phyloP scores from a whole-genome alignment of 2,329 filamentous ascomycete genomes.

The Talaromyces amestolkiae region DNA sequence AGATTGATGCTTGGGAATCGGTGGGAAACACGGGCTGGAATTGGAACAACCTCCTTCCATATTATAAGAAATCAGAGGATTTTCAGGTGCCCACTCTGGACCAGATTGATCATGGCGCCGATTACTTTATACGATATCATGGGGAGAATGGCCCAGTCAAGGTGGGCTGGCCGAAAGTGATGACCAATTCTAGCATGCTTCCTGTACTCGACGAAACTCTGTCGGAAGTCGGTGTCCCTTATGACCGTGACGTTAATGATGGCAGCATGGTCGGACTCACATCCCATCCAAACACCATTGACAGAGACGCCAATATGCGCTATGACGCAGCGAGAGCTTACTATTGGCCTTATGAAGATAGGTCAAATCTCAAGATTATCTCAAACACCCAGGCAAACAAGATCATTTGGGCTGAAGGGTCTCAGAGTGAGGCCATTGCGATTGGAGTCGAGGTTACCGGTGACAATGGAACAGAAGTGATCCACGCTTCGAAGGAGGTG shows the following conservation, averaged over 20 bases:
- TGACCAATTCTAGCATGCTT: background rate
- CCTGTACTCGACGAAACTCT: slow-evolving; percentile 20
- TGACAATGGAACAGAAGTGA: slow-evolving; percentile 25
- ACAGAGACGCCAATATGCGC: slow-evolving; percentile 38
- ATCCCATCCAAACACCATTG: slow-evolving; percentile 44
- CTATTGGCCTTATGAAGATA: slow-evolving; percentile 43
- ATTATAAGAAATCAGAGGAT: background rate
- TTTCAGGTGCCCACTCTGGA: background rate
- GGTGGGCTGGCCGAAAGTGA: background rate
- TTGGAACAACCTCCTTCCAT: slow-evolving; percentile 29
- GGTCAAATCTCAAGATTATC: slow-evolving; percentile 46
- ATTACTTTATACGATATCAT: background rate
- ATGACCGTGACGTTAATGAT: slow-evolving; percentile 44
- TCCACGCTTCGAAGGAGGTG: slow-evolving; percentile 50
- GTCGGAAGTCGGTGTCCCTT: slow-evolving; percentile 34
- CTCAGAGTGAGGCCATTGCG: slow-evolving; percentile 22
- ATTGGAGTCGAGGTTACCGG: slow-evolving; percentile 32
- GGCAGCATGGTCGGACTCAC: slow-evolving; percentile 47
- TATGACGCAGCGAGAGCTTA: slow-evolving; percentile 50
- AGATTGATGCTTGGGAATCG: slow-evolving; percentile 39
- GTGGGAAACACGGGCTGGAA: slow-evolving; percentile 32
- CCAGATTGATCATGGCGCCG: background rate
- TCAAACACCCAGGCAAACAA: slow-evolving; percentile 43
- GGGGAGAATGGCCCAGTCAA: background rate
- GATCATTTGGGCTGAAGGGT: slow-evolving; percentile 35